Percentiles rank a stretch among this genome's conserved stretches.
These are phyloP conservation scores for Penicillium sp. DNA, from an alignment of 2,329 filamentous ascomycete species.

Conservation along the genomic window DNA sequence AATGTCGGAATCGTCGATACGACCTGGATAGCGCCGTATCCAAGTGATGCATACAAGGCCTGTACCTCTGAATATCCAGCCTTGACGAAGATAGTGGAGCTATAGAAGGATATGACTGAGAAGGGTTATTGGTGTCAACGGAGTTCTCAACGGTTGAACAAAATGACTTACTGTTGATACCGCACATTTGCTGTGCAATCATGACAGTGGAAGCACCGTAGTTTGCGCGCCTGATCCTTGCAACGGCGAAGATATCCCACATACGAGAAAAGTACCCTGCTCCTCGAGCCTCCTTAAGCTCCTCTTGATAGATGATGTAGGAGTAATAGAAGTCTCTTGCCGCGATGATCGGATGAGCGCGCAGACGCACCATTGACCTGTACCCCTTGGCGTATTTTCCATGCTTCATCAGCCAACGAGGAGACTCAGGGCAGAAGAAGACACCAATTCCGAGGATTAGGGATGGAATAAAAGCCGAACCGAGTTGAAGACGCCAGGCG, in stretches of 20 bases:
- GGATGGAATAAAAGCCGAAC: slow-evolving; percentile 65
- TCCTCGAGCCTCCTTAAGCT: slow-evolving; percentile 41
- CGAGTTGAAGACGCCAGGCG: slow-evolving; percentile 65
- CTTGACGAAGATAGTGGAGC: slow-evolving; percentile 56
- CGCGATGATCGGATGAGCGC: slow-evolving; percentile 40
- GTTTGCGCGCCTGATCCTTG: slow-evolving; percentile 60
- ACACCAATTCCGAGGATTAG: slow-evolving; percentile 51
- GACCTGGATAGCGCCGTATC: slow-evolving; percentile 66
- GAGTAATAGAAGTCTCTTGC: slow-evolving; percentile 65
- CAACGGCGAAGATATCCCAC: slow-evolving; percentile 49
- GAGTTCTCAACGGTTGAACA: slow-evolving; percentile 44
- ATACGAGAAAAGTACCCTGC: slow-evolving; percentile 64
- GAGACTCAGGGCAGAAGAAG: slow-evolving; percentile 31
- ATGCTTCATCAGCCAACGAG: slow-evolving; percentile 30
- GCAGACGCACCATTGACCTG: slow-evolving; percentile 20
- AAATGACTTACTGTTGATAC: slow-evolving; percentile 38
- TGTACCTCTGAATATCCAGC: slow-evolving; percentile 58
- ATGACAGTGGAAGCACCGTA: slow-evolving; percentile 77
- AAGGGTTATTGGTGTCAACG: slow-evolving; percentile 39
- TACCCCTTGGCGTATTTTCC: slow-evolving; percentile 15
- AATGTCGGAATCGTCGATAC: slow-evolving; percentile 63
- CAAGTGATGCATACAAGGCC: slow-evolving; percentile 63
- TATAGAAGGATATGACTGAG: slow-evolving; percentile 68
- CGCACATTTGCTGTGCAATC: slow-evolving; percentile 72
- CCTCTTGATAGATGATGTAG: slow-evolving; percentile 51